These are phyloP conservation scores for Coemansia erecta DNA, from an alignment of 192 early-diverging fungal genomes.

Conservation along the genomic window DNA sequence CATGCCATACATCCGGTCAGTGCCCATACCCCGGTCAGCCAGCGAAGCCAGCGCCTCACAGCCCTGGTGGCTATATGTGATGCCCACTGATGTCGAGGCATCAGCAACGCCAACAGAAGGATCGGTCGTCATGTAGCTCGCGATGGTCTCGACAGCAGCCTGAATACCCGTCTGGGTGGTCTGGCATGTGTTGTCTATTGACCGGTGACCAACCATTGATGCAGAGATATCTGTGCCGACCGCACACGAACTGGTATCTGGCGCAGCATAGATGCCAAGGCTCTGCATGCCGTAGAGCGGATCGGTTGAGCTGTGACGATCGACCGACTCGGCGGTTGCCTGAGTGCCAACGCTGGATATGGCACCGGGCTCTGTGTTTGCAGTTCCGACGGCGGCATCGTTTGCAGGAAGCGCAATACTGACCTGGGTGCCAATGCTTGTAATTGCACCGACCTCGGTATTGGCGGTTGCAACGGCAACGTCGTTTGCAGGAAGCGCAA, in stretches of 20 bases:
- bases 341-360: conserved; percentile 8
- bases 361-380: conserved; percentile 8
- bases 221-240: conserved; percentile 19
- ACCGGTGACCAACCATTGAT: conserved; percentile 1
- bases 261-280: conserved; percentile 11
- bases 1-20: conserved; percentile 28
- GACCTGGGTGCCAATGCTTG: conserved; percentile 7
- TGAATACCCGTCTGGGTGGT: conserved; percentile 4
- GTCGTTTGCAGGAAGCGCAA: conserved; percentile 12
- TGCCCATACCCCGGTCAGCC: conserved; percentile 8
- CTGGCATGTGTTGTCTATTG: conserved; percentile 8
- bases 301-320: conserved; percentile 20
- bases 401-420: conserved; percentile 10
- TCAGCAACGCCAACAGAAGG: conserved; percentile 15
- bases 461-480: conserved; percentile 15
- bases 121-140: conserved; percentile 9
- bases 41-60: conserved; percentile 11
- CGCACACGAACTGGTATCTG: neutral
- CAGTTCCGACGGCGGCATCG: conserved; percentile 14
- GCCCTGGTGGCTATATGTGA: neutral
- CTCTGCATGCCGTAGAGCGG: conserved; percentile 12
- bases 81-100: conserved; percentile 7
- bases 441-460: conserved; percentile 8
- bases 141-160: conserved; percentile 4
- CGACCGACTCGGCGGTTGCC: neutral